Evolutionary conservation across 2,329 filamentous ascomycete genomes (phyloP).

Genomic region (Trichoderma breve): DNA sequence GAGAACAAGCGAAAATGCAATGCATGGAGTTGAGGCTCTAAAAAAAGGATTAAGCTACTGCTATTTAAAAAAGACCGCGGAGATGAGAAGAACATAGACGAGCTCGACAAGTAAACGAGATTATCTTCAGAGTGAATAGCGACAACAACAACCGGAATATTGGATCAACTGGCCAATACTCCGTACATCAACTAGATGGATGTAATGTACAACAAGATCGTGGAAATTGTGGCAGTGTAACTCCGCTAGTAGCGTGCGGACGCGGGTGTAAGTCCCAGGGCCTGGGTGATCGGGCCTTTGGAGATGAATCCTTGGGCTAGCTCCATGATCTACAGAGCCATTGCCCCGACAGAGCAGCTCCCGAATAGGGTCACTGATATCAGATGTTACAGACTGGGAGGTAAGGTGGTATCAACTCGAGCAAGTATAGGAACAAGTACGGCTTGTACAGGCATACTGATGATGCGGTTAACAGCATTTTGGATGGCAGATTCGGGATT

Average conservation of each 20-base stretch:
- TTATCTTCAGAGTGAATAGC: background rate
- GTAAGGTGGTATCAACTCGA: background rate
- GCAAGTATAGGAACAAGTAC: background rate
- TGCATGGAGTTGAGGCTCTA: background rate
- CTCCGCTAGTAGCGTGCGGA: background rate
- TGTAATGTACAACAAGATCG: background rate
- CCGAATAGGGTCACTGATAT: background rate
- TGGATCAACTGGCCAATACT: background rate
- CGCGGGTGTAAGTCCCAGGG: background rate
- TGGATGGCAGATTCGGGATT: background rate
- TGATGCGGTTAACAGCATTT: background rate
- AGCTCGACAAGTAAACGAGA: background rate
- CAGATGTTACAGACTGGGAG: background rate
- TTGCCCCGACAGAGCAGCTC: background rate
- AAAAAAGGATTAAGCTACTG: constrained; percentile 4
- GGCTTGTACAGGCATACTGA: background rate
- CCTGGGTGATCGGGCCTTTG: background rate
- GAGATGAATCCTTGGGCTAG: background rate
- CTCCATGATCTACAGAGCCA: background rate
- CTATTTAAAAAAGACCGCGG: background rate
- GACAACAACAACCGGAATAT: background rate
- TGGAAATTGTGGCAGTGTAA: background rate
- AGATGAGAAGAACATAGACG: constrained; percentile 2
- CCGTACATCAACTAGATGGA: background rate
- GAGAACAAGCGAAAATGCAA: background rate